Percentiles rank a stretch among this genome's conserved stretches.
These are phyloP conservation scores for Berberis vulgaris DNA, from an alignment of 164 flowering plant species.

Conservation along the genomic window DNA sequence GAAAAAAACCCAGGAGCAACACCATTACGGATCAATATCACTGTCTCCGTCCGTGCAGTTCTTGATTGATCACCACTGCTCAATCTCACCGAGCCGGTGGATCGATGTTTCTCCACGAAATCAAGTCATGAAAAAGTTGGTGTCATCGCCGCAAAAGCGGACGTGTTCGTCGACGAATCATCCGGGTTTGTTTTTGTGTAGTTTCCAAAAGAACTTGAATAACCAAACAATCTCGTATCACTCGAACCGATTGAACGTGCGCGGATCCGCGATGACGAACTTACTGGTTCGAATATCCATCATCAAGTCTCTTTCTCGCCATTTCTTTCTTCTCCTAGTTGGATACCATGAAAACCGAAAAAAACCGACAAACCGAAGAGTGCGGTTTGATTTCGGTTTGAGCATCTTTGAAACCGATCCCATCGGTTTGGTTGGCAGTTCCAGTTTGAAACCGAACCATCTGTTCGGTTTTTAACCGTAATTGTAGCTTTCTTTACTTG, in stretches of 20 bases:
- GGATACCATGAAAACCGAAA: no score
- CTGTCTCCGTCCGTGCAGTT: conserved; percentile 23
- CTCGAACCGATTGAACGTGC: conserved; percentile 51
- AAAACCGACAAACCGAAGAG: no score
- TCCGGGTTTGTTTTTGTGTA: conserved; percentile 83
- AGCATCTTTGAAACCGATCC: no score
- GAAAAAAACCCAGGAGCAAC: no score
- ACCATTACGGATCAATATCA: conserved; percentile 14
- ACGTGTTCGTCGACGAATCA: conserved; percentile 75
- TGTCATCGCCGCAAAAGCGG: conserved; percentile 28
- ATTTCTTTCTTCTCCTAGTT: no score
- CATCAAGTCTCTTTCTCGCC: no score
- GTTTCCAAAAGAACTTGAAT: conserved; percentile 43
- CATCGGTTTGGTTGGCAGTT: no score
- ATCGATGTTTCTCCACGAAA: conserved; percentile 18
- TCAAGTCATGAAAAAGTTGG: conserved; percentile 16
- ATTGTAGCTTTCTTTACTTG: no score
- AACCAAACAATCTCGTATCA: conserved; percentile 21
- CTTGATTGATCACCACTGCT: conserved; percentile 20
- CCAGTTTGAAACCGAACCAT: no score
- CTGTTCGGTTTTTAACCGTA: no score
- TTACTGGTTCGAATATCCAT: conserved; percentile 54
- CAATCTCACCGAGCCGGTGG: conserved; percentile 31
- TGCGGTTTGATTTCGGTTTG: no score
- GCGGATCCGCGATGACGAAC: conserved; percentile 88